Base-by-base conservation (phyloP, 169 alveolate genomes). In the Plasmodium cynomolgi region DNA sequence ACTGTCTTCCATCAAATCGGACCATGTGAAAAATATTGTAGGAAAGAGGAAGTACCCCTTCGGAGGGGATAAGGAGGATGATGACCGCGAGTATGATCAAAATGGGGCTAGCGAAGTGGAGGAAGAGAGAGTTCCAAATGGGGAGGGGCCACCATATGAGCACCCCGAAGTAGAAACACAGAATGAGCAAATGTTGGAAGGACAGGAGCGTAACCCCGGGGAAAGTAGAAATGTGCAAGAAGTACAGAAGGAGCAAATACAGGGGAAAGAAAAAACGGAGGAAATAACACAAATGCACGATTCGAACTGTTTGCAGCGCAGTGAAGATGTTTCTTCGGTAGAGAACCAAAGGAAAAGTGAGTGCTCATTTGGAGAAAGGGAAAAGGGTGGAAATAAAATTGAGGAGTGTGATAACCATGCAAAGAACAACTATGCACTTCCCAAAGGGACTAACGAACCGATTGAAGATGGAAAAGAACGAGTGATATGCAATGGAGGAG, bases 1-100 rank as follows among this genome's bases (percentile, higher is more conserved):
- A 79, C 20, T 23, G 39, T 68, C 90, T 13, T 20, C 58, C 33
- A 74, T 58, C n/a, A 56, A n/a, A 74, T 90, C 82, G 13, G 79
- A 41, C 20, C 29, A 39, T 58, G 20, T 26, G 47, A 62, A 33
- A 88, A 80, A 77, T 77, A 77, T 34, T 75, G 37, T 41, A 20
- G 31, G 33, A 68, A 71, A 72, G 74, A 26, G 82, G 47, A 71
- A 79, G 11, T 29, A 29, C n/a, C 77, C 37, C 77, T 68, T 68
- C 37, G 77, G 17, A 68, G 37, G 37, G 31, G 31, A 26, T 68
- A 68, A 68, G 77, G 41, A 68, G 4, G 41, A 68, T 68, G 31
- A 75, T 33, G 9, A 33, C 23, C 62, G 11, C 33, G 58, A 13
- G 83, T n/a, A 13, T 75, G 29, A 75, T 13, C 62, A 33, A n/a